A percentile compares a stretch with the other conserved stretches of the same genome.
Conservation (phyloP, 2,329 filamentous ascomycete species). For the Nothopassalora personata region DNA sequence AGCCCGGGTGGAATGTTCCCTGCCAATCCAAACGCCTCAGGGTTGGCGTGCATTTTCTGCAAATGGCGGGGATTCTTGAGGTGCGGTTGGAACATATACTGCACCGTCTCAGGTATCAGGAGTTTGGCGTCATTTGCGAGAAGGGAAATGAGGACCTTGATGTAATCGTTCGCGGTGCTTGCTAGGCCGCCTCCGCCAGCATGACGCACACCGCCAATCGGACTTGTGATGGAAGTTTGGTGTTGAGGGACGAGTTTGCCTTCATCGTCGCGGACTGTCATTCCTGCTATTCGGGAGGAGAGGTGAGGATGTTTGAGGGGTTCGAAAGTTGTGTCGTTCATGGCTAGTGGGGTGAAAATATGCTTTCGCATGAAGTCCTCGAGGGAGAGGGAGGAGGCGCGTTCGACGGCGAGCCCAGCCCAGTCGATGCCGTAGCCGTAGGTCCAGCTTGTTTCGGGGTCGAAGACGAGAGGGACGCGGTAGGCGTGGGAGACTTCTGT, state of each 20-base stretch:
- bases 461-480: conserved; percentile 43
- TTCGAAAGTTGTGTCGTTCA: conserved; percentile 31
- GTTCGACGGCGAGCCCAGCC: conserved; percentile 49
- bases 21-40: conserved; percentile 27
- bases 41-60: conserved; percentile 3
- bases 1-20: conserved; percentile 28
- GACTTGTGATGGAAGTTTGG: conserved; percentile 7
- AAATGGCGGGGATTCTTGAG: conserved; percentile 30
- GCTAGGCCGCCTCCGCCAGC: conserved; percentile 28
- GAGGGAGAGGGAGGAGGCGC: conserved; percentile 39
- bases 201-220: conserved; percentile 21
- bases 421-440: conserved; percentile 49
- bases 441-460: conserved; percentile 48
- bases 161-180: conserved; percentile 36
- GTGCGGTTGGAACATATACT: conserved; percentile 46
- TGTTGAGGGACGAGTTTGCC: conserved; percentile 15
- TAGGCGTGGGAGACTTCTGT: conserved; percentile 25
- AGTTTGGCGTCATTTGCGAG: conserved; percentile 46
- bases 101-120: conserved; percentile 38
- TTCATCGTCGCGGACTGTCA: conserved; percentile 19
- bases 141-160: conserved; percentile 44
- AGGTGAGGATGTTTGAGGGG: conserved; percentile 17
- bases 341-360: conserved; percentile 43
- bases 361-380: conserved; percentile 41
- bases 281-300: conserved; percentile 12